Conservation (phyloP, 139 green algal species). For the Coccomyxa sp. region DNA sequence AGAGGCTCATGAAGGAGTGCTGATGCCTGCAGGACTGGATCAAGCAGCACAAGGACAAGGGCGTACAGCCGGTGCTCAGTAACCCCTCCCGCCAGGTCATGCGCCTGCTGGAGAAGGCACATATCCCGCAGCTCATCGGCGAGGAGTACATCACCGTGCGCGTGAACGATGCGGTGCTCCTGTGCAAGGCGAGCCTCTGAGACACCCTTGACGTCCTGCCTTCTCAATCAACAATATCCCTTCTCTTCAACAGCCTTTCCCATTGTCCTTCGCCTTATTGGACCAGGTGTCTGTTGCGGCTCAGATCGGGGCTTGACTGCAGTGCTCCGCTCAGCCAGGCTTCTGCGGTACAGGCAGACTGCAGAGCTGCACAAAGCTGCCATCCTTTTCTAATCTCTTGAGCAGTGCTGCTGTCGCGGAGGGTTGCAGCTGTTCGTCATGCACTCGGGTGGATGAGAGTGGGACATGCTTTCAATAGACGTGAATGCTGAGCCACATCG, state of each 20-base stretch:
- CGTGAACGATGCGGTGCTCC: slow-evolving; percentile 18
- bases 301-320: neutral
- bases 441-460: neutral
- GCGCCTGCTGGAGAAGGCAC: slow-evolving; percentile 13
- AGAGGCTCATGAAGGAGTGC: no score
- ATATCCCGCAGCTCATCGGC: slow-evolving; percentile 13
- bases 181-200: slow-evolving; percentile 7
- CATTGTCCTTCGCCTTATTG: no score
- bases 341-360: neutral
- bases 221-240: no score
- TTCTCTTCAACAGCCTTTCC: no score
- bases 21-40: slow-evolving; percentile 26
- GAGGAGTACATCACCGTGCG: slow-evolving; percentile 29
- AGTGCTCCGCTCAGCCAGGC: neutral
- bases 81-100: slow-evolving; percentile 47
- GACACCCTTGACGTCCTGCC: no score
- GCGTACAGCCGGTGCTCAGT: slow-evolving; percentile 47
- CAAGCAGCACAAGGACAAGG: slow-evolving; percentile 17
- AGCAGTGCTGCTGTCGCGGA: neutral
- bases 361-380: neutral
- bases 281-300: neutral
- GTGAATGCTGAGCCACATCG: neutral
- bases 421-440: neutral
- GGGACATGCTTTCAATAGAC: neutral
- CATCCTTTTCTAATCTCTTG: neutral